Percentiles rank a stretch among this genome's conserved stretches.
Evolutionary conservation across 805 yeast genomes (phyloP).

Genomic region (Lipomyces yamanashiensis): DNA sequence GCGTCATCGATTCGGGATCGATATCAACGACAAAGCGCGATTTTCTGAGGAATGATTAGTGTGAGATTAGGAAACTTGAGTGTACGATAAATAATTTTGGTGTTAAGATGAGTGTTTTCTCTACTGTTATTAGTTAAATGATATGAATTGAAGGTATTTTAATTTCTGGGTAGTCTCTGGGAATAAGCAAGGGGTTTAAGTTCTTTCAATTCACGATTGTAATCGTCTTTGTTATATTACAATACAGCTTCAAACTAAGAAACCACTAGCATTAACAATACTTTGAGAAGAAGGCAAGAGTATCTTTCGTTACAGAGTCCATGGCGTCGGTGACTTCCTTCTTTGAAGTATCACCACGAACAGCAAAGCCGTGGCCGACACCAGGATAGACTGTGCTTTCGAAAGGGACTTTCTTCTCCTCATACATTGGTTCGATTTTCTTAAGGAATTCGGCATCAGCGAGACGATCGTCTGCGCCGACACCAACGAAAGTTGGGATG

Average conservation of each 20-base stretch:
- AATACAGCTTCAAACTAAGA: no score
- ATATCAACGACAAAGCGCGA: slow-evolving; percentile 3
- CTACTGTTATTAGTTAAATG: no score
- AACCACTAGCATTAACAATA: background rate
- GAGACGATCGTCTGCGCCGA: slow-evolving; percentile 23
- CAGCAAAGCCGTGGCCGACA: slow-evolving; percentile 32
- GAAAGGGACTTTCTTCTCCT: slow-evolving; percentile 4
- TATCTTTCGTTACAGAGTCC: slow-evolving; percentile 21
- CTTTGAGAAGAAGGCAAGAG: slow-evolving; percentile 1
- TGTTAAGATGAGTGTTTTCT: background rate
- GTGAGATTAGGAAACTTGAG: background rate
- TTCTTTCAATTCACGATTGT: no score
- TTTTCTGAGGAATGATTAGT: slow-evolving; percentile 9
- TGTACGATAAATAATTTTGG: background rate
- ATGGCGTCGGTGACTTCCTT: slow-evolving; percentile 21
- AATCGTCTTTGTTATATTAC: no score
- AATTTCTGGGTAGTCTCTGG: no score
- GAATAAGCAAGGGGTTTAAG: no score
- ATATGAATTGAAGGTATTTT: no score
- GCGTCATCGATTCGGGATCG: slow-evolving; percentile 45
- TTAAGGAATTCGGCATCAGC: background rate
- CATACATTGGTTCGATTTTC: background rate
- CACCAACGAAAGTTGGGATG: slow-evolving; percentile 22
- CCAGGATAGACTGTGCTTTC: slow-evolving; percentile 20
- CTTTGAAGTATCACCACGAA: slow-evolving; percentile 16